phyloP scores from a whole-genome alignment of 306 rosid species.

The Astragalus glycyphyllos region DNA sequence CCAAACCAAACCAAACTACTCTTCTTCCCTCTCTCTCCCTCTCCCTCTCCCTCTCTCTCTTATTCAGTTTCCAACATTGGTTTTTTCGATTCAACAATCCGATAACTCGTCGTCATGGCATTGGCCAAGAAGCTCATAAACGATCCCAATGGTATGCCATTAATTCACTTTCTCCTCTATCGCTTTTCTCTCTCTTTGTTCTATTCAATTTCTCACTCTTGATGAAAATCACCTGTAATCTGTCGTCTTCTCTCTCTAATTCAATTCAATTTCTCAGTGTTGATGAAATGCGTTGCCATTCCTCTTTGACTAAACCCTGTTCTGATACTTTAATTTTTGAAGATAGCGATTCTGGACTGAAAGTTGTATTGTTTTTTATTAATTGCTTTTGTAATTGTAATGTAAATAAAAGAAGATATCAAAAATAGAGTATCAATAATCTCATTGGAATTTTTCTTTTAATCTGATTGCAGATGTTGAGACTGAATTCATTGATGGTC shows the following conservation, averaged over 20 bases:
- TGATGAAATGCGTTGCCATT: slow-evolving; percentile 36
- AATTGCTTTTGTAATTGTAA: background rate
- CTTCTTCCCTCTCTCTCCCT: background rate
- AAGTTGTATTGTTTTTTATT: slow-evolving; percentile 16
- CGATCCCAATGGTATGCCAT: slow-evolving; percentile 65
- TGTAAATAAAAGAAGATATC: background rate
- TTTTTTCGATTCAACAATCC: slow-evolving; percentile 20
- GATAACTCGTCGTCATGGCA: slow-evolving; percentile 59
- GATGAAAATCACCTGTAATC: slow-evolving; percentile 18
- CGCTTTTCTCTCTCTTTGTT: background rate
- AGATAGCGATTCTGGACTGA: slow-evolving; percentile 10
- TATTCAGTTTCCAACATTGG: slow-evolving; percentile 16
- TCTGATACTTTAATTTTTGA: slow-evolving; percentile 18
- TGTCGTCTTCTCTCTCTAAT: background rate
- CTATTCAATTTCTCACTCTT: slow-evolving; percentile 7
- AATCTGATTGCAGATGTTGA: slow-evolving; percentile 78
- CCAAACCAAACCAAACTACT: too few relatives aligned
- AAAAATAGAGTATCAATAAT: background rate
- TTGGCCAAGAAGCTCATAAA: slow-evolving; percentile 87
- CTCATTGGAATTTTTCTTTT: slow-evolving; percentile 22
- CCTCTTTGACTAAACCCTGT: slow-evolving; percentile 36
- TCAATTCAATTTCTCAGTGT: slow-evolving; percentile 33
- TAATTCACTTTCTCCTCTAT: slow-evolving; percentile 25
- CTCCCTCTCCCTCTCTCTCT: background rate
- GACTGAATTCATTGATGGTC: slow-evolving; percentile 92